Base-by-base conservation (phyloP, 768 basidiomycete genomes). In the Plicaturopsis crispa region DNA sequence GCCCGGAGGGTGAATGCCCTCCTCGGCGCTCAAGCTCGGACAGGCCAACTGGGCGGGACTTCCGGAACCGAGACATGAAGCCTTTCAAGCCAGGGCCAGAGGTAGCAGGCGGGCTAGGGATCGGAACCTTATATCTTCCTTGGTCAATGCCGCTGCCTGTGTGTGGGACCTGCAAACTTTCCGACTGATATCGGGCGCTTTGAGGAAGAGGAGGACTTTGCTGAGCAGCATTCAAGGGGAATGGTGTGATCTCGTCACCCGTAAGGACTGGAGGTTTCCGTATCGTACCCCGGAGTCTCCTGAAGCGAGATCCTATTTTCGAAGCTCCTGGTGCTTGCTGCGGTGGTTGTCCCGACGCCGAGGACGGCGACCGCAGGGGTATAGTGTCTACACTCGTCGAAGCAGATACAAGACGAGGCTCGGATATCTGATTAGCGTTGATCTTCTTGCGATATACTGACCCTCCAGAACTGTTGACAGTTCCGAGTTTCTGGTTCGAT, bases 1-100 rank as follows among this genome's bases (percentile, higher is more conserved):
- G 53, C 16, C 48, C 49, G 39, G 50, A 45, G 23, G 54, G 56
- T n/a, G n/a, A n/a, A n/a, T n/a, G n/a, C 26, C 26, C 10, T 14
- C 10, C 8, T 8, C 26, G 26, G 14, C 26, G 26, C 8, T 28
- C 26, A 8, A 8, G 26, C 26, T 28, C 26, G 47, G 54, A 18
- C 41, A 7, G 17, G 35, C 62, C 58, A 30, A 43, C 19, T 17
- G 54, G 45, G 32, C 61, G 60, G 24, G 59, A 53, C 41, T 48
- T 63, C 8, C 84, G 72, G 54, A 89, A 84, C 21, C 83, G 76
- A 20, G 84, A 75, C 74, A 90, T 87, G 57, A 90, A 80, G 11
- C 85, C 80, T 56, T 77, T 84, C 18, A 89, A 51, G 16, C 84
- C 80, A 23, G 86, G 86, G 14, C 78, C 69, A 19, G 82, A 73